phyloP scores from a whole-genome alignment of 768 basidiomycete species.

The Termitomyces titanicus region DNA sequence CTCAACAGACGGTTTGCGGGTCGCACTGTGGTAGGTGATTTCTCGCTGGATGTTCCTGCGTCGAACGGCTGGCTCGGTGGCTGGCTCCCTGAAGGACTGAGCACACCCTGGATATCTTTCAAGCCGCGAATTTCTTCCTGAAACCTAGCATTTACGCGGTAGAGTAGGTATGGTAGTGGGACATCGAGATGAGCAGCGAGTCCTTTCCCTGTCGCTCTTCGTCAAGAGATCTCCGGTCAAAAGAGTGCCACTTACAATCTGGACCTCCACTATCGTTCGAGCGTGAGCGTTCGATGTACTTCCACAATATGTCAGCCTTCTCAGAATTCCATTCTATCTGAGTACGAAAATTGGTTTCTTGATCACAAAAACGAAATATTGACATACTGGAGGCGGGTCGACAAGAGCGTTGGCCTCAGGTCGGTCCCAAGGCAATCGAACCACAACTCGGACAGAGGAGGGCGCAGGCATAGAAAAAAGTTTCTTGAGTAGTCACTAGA shows the following conservation, averaged over 20 bases:
- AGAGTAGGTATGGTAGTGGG: slow-evolving; percentile 80
- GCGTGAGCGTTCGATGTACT: slow-evolving; percentile 77
- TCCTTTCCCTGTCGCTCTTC: slow-evolving; percentile 63
- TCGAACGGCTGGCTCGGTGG: slow-evolving; percentile 28
- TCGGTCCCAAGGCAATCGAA: slow-evolving; percentile 75
- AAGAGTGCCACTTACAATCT: slow-evolving; percentile 58
- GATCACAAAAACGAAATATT: not conserved
- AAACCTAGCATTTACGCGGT: slow-evolving; percentile 78
- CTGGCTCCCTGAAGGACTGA: slow-evolving; percentile 43
- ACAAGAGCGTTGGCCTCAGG: slow-evolving; percentile 56
- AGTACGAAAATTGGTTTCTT: slow-evolving; percentile 10
- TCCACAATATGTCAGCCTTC: slow-evolving; percentile 85
- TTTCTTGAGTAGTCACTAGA: not conserved
- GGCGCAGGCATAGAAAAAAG: slow-evolving; percentile 25
- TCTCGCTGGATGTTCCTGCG: slow-evolving; percentile 19
- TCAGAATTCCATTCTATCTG: slow-evolving; percentile 85
- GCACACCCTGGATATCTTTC: slow-evolving; percentile 63
- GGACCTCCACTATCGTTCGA: slow-evolving; percentile 68
- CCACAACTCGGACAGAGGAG: slow-evolving; percentile 61
- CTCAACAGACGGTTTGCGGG: slow-evolving; percentile 28
- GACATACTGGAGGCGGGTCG: slow-evolving; percentile 71
- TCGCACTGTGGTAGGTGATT: slow-evolving; percentile 27
- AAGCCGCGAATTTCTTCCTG: slow-evolving; percentile 82
- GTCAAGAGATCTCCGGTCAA: not conserved
- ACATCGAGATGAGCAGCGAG: slow-evolving; percentile 77